These are phyloP conservation scores for Mucor velutinosus DNA, from an alignment of 371 early-diverging fungal species.

Conservation along the genomic window DNA sequence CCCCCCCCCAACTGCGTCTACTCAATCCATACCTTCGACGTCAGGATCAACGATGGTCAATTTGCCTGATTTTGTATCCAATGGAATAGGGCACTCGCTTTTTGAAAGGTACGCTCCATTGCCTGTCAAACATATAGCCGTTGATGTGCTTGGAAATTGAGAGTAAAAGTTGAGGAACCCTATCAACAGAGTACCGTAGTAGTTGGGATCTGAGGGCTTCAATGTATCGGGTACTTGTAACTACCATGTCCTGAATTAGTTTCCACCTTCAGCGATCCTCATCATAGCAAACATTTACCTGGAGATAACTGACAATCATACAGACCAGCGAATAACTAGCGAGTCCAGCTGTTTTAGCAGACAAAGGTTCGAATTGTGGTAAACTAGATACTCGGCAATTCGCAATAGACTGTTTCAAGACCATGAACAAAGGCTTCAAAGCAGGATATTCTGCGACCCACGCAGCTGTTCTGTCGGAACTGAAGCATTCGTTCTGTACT, in stretches of 20 bases:
- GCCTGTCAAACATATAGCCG: conserved; percentile 8
- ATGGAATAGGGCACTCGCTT: not conserved
- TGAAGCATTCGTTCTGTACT: conserved; percentile 15
- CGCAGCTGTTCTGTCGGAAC: conserved; percentile 21
- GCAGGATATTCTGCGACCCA: conserved; percentile 28
- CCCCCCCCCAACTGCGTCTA: too few species aligned
- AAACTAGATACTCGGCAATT: not conserved
- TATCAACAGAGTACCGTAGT: conserved; percentile 15
- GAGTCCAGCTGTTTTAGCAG: conserved; percentile 21
- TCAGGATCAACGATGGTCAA: conserved; percentile 25
- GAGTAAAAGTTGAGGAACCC: conserved; percentile 24
- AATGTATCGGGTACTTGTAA: not conserved
- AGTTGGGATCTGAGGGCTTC: not conserved
- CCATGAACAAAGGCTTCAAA: conserved; percentile 25
- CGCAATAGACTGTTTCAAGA: conserved; percentile 23
- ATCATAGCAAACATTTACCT: conserved; percentile 10
- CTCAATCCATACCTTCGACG: conserved; percentile 1
- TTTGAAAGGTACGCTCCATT: conserved; percentile 3
- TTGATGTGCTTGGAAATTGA: conserved; percentile 7
- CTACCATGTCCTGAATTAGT: not conserved
- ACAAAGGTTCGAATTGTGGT: conserved; percentile 15
- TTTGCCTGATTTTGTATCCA: conserved; percentile 8
- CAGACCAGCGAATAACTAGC: conserved; percentile 31
- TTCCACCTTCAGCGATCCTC: not conserved
- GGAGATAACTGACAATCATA: conserved; percentile 29